phyloP scores from a whole-genome alignment of 345 rosid genomes.

The Draba incana region DNA sequence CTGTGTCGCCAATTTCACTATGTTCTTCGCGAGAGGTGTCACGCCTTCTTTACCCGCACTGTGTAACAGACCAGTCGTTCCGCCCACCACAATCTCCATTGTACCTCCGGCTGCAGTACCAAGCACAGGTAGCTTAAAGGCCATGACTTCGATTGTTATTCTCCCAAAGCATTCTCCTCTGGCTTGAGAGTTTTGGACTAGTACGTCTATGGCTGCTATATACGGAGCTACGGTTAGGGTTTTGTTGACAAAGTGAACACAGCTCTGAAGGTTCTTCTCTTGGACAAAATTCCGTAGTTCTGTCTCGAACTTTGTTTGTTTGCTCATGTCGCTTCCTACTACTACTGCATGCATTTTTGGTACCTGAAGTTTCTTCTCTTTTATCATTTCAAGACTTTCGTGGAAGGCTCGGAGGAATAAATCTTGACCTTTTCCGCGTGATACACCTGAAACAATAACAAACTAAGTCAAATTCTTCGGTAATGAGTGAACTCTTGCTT shows the following conservation, averaged over 20 bases:
- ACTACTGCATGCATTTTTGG: slow-evolving; percentile 82
- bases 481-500: neutral
- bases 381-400: slow-evolving; percentile 64
- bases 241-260: slow-evolving; percentile 82
- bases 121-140: slow-evolving; percentile 81
- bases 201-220: slow-evolving; percentile 83
- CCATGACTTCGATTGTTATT: slow-evolving; percentile 96
- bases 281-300: slow-evolving; percentile 67
- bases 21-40: slow-evolving; percentile 65
- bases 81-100: slow-evolving; percentile 76
- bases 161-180: slow-evolving; percentile 95
- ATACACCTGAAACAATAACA: slow-evolving; percentile 62
- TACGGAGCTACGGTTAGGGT: slow-evolving; percentile 75
- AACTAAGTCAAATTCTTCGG: neutral
- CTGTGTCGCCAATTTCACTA: slow-evolving; percentile 68
- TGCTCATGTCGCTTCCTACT: slow-evolving; percentile 85
- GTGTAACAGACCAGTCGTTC: slow-evolving; percentile 76
- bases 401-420: slow-evolving; percentile 71
- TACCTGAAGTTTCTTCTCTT: slow-evolving; percentile 57
- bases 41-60: slow-evolving; percentile 76
- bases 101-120: slow-evolving; percentile 97
- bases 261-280: slow-evolving; percentile 60
- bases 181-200: slow-evolving; percentile 87
- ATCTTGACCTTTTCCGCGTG: slow-evolving; percentile 91
- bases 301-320: slow-evolving; percentile 82